Evolutionary conservation across 371 early-diverging fungal genomes (phyloP), one percentile per base, ranked within the genome.

Genomic region (Conidiobolus coronatus): DNA sequence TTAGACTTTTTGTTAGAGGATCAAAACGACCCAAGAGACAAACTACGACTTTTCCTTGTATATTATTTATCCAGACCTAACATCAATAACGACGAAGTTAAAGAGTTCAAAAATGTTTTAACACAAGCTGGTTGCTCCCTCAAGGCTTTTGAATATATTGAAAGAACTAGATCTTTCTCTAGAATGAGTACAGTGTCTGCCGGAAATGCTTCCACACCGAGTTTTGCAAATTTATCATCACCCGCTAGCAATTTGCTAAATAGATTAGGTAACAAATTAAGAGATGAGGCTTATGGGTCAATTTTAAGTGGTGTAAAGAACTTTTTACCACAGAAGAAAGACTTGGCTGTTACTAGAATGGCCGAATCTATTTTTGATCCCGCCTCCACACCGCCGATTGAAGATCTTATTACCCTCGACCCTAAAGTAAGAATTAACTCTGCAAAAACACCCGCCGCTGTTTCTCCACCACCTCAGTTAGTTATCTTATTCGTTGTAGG

Each of bases 401-500:
- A 86, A 20, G 87, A 86, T 42, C 86, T 76, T 61, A 59, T 86
- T 22, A 78, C 73, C 53, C 77, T 90, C 55, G 94, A 96, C 59
- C 93, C 96, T 12, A 86, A 81, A 62, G 64, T 55, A 13, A 34
- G 20, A 12, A 29, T 33, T 19, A 23, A 23, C 15, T 67, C 63
- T 57, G 64, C 56, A 45, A 52, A 45, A 50, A 54, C 54, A 45
- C 56, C 50, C 8, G 50, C 52, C 2, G 49, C 57, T 19, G 55
- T 51, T 33, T 55, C 53, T 35, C 63, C 65, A 19, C 63, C 68
- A 14, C 84, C 80, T 60, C 77, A 83, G 50, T 85, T 87, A 45
- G 87, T 89, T 0, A 80, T 94, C 52, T 93, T 96, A 33, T 94
- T 96, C 69, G 82, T 90, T 13, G 78, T 93, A 29, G 97, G 97